Percentiles rank a stretch among this genome's conserved stretches.
Evolutionary conservation across 1,284 basidiomycete species (phyloP).

Genomic region (Ceratobasidium sp.): DNA sequence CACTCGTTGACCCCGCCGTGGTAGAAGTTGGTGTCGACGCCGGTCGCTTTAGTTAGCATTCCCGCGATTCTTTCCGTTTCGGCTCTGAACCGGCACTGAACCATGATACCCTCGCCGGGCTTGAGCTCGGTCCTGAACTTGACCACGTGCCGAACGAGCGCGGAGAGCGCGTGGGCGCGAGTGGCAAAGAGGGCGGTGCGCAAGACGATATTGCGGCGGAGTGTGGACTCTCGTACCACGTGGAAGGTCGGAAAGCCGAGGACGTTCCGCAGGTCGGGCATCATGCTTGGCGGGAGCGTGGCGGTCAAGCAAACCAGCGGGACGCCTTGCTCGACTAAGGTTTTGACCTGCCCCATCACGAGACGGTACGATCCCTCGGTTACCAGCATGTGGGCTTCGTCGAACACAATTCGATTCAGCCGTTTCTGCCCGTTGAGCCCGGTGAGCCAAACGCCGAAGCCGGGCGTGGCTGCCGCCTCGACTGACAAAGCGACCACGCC

Average conservation of each 20-base stretch:
- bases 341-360: not conserved
- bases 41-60: not conserved
- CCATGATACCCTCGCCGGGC: not conserved
- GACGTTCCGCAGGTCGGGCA: not conserved
- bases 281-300: not conserved
- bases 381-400: constrained; percentile 2
- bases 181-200: not conserved
- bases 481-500: not conserved
- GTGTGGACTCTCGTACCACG: constrained; percentile 2
- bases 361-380: not conserved
- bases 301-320: not conserved
- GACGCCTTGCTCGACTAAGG: not conserved
- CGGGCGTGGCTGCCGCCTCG: not conserved
- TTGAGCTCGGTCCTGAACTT: not conserved
- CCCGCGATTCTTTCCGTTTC: not conserved
- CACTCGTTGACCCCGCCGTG: not conserved
- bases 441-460: not conserved
- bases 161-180: too few species aligned
- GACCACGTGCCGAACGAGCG: too few species aligned
- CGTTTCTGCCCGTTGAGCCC: not conserved
- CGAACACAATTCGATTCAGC: constrained; percentile 10
- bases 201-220: not conserved
- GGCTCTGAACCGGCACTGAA: not conserved
- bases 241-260: not conserved
- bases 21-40: not conserved